These are phyloP conservation scores for Colletotrichum zoysiae DNA, from an alignment of 2,329 filamentous ascomycete genomes.

Conservation along the genomic window DNA sequence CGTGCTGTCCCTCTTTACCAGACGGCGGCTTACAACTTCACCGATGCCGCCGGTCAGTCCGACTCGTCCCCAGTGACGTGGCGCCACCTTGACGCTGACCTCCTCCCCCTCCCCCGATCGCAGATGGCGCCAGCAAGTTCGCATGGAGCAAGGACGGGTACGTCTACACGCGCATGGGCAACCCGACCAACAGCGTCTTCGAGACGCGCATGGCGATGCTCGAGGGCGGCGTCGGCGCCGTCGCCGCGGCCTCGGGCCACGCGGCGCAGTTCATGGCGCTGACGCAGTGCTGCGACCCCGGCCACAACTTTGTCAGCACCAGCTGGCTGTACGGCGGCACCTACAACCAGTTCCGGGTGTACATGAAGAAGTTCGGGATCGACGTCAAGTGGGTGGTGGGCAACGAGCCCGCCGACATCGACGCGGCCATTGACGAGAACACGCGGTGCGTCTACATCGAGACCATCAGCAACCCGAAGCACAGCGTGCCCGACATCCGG, in stretches of 20 bases:
- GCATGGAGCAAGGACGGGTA: conserved; percentile 73
- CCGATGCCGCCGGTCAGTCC: conserved; percentile 41
- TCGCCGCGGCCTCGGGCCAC: conserved; percentile 88
- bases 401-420: conserved; percentile 83
- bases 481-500: conserved; percentile 82
- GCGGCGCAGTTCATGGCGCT: conserved; percentile 94
- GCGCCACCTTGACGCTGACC: conserved; percentile 18
- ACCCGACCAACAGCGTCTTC: conserved; percentile 94
- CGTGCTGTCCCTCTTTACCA: conserved; percentile 97
- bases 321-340: conserved; percentile 94
- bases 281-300: conserved; percentile 81
- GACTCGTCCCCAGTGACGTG: not conserved
- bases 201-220: conserved; percentile 95
- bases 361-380: conserved; percentile 86
- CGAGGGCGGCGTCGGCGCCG: conserved; percentile 88
- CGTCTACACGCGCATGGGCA: conserved; percentile 94
- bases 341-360: conserved; percentile 96
- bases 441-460: conserved; percentile 94
- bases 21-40: conserved; percentile 66
- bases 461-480: conserved; percentile 92
- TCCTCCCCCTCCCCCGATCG: conserved; percentile 31
- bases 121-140: conserved; percentile 52
- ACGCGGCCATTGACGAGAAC: conserved; percentile 86
- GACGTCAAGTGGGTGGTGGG: conserved; percentile 87
- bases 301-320: conserved; percentile 96